Base-by-base conservation (phyloP, 768 basidiomycete species). In the Phaffia tasmanica region DNA sequence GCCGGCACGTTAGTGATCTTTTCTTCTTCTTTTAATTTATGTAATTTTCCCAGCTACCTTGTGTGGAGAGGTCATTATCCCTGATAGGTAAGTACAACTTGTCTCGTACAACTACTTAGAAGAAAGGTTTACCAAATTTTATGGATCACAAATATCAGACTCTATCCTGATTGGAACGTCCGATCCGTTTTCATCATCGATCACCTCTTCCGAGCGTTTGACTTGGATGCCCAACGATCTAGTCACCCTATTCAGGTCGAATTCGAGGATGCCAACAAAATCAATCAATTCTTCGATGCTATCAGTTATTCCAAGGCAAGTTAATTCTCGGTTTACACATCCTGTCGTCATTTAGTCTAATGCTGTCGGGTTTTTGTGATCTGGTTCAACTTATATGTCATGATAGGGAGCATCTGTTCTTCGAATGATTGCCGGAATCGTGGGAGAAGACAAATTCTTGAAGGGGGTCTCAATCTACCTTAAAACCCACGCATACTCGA, bases 171-270 rank as follows among this genome's bases (percentile, higher is more conserved):
- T 72, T 94, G 89, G 90, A 86, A 85, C 71, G 83, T 87, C 55
- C 81, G 88, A 72, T 82, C 86, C 2, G 81, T 82, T 62, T 97
- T 97, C 78, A 85, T 95, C 69, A 83, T 83, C n/a, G 59, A 56
- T 48, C 84, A 89, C 74, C 79, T 93, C 51, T 82, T 83, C 64
- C 78, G 80, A n/a, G 93, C 93, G 18, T 81, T 97, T 30, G 77
- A 78, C 46, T 81, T 94, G 57, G 94, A 98, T 73, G 82, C 89
- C 1, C 88, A 89, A 73, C 77, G 84, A 11, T 89, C 89, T 25
- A 90, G 88, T 15, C 93, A 98, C 75, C 88, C 94, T 1, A 87
- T 98, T 71, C 89, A 97, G 75, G 89, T 94, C 30, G 85, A 86
- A 18, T 89, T 87, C 73, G 87, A 86, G 0, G 89, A 93, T 74